Percentiles rank a stretch among this genome's conserved stretches.
Evolutionary conservation across 768 basidiomycete species (phyloP).

Genomic region (Lactarius pseudohatsudake): DNA sequence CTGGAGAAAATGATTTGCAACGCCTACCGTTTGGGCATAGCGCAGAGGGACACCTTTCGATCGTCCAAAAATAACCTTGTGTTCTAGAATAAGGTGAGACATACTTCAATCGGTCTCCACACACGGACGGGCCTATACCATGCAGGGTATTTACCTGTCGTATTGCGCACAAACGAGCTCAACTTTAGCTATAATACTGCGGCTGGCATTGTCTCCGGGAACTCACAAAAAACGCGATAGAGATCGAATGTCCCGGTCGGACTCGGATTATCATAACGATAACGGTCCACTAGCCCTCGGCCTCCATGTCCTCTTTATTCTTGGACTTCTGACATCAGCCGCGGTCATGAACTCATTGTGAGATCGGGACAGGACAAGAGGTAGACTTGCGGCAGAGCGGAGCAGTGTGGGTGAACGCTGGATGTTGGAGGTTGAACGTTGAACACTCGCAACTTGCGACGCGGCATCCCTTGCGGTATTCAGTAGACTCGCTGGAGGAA

Average conservation of each 20-base stretch:
- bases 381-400: not conserved
- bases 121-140: not conserved
- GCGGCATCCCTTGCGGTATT: no score
- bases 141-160: not conserved
- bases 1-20: not conserved
- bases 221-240: not conserved
- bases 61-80: not conserved
- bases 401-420: no score
- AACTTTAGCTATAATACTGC: not conserved
- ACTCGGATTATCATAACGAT: not conserved
- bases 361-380: not conserved
- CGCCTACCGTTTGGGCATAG: slow-evolving; percentile 1
- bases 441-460: no score
- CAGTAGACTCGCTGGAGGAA: no score
- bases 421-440: no score
- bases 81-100: not conserved
- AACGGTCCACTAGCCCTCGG: not conserved
- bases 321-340: not conserved
- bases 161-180: not conserved
- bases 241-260: not conserved
- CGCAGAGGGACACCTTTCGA: not conserved
- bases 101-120: not conserved
- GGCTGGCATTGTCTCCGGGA: not conserved
- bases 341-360: not conserved
- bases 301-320: not conserved